A percentile compares a stretch with the other conserved stretches of the same genome.
phyloP scores from a whole-genome alignment of 2,329 filamentous ascomycete species.

The Penicillium sp. region DNA sequence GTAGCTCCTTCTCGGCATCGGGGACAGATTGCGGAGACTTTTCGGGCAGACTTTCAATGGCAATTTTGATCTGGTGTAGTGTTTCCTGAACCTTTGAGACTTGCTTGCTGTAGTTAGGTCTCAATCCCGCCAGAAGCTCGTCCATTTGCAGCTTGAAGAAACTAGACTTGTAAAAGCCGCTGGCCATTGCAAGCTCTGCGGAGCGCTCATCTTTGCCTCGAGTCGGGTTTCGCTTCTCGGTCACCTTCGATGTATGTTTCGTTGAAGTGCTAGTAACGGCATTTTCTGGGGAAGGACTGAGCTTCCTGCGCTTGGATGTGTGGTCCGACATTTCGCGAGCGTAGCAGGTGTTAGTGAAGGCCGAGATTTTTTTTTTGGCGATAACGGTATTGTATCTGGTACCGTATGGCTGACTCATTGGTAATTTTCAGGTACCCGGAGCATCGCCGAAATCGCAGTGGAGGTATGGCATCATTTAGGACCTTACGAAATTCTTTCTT shows the following conservation, averaged over 20 bases:
- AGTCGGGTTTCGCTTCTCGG: conserved; percentile 21
- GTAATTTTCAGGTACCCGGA: conserved; percentile 7
- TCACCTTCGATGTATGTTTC: conserved; percentile 30
- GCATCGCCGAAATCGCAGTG: conserved; percentile 24
- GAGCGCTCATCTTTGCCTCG: conserved; percentile 27
- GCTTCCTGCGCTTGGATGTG: conserved; percentile 48
- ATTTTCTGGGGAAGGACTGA: conserved; percentile 37
- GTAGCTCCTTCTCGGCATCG: conserved; percentile 66
- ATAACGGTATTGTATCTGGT: conserved; percentile 13
- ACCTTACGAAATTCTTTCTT: not conserved
- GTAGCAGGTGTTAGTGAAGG: conserved; percentile 1
- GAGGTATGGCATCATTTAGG: conserved; percentile 9
- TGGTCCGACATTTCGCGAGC: conserved; percentile 31
- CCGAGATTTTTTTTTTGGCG: conserved; percentile 23
- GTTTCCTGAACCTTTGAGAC: conserved; percentile 53
- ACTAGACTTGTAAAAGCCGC: conserved; percentile 62
- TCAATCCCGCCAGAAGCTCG: conserved; percentile 58
- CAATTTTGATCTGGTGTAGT: conserved; percentile 54
- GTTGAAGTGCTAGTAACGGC: conserved; percentile 10
- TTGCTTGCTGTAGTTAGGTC: conserved; percentile 58
- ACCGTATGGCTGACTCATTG: conserved; percentile 13
- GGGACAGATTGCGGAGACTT: conserved; percentile 52
- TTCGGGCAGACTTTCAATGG: conserved; percentile 57
- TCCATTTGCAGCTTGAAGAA: conserved; percentile 67
- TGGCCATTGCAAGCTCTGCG: conserved; percentile 39